phyloP scores from a whole-genome alignment of 805 yeast genomes.

The Lipomyces orientalis region DNA sequence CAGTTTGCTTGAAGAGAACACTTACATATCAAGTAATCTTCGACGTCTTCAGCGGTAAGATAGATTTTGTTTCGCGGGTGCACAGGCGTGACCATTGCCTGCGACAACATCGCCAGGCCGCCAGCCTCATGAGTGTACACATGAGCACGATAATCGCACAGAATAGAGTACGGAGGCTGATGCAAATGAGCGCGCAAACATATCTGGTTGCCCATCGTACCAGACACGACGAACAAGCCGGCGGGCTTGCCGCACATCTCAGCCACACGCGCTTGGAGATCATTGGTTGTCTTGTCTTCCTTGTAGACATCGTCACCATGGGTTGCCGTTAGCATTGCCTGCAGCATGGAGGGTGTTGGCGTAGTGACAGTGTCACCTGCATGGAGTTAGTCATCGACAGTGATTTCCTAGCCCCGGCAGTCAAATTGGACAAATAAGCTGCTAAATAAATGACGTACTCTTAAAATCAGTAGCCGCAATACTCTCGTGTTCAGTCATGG shows the following conservation, averaged over 20 bases:
- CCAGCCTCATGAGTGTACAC: constrained; percentile 87
- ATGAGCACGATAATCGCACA: constrained; percentile 88
- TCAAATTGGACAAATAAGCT: neutral
- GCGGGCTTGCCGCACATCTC: constrained; percentile 77
- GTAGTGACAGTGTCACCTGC: constrained; percentile 81
- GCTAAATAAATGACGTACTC: constrained; percentile 12
- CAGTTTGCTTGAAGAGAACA: neutral
- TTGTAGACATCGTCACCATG: constrained; percentile 89
- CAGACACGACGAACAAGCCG: constrained; percentile 83
- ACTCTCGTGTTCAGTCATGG: constrained; percentile 25
- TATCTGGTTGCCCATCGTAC: constrained; percentile 89
- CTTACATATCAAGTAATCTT: constrained; percentile 51
- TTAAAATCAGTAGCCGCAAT: constrained; percentile 34
- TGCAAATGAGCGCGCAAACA: constrained; percentile 74
- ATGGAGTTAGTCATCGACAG: neutral
- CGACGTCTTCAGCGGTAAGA: constrained; percentile 79
- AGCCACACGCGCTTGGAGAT: constrained; percentile 68
- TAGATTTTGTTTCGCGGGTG: constrained; percentile 67
- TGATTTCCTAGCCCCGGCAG: neutral
- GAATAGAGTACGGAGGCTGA: constrained; percentile 84
- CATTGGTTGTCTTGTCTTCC: constrained; percentile 75
- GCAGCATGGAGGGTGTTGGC: constrained; percentile 76
- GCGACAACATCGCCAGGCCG: constrained; percentile 86
- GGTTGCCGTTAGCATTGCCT: constrained; percentile 61
- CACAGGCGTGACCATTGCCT: constrained; percentile 89